Evolutionary conservation across 2,329 filamentous ascomycete genomes (phyloP).

Genomic region (Laburnicola sp.): DNA sequence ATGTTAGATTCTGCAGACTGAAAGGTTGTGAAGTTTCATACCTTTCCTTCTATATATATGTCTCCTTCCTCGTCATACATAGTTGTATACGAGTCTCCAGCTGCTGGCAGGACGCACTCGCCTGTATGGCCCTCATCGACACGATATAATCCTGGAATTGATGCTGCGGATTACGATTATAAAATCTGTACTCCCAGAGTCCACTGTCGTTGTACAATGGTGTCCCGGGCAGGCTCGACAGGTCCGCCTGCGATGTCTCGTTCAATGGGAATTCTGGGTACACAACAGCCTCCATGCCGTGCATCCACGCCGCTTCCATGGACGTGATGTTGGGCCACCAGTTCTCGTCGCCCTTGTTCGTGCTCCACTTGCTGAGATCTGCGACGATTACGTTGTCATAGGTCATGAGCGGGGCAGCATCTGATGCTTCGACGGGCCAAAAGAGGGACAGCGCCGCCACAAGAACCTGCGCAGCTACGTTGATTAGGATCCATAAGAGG

Average conservation of each 20-base stretch:
- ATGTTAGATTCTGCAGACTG: background rate
- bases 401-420: conserved; percentile 27
- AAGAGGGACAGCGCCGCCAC: conserved; percentile 40
- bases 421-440: conserved; percentile 39
- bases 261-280: conserved; percentile 26
- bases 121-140: conserved; percentile 26
- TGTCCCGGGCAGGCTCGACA: conserved; percentile 27
- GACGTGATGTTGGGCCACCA: conserved; percentile 16
- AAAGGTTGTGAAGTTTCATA: conserved; percentile 5
- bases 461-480: conserved; percentile 40
- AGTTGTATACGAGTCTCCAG: conserved; percentile 14
- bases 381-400: conserved; percentile 34
- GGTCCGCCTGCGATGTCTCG: conserved; percentile 19
- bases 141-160: conserved; percentile 34
- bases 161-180: conserved; percentile 37
- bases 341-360: background rate
- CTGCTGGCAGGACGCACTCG: conserved; percentile 26
- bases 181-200: conserved; percentile 36
- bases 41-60: conserved; percentile 22
- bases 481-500: conserved; percentile 36
- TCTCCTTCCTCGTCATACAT: conserved; percentile 1
- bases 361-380: conserved; percentile 29
- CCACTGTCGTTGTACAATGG: conserved; percentile 30
- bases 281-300: conserved; percentile 32
- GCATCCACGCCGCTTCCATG: conserved; percentile 33